Evolutionary conservation across 2,329 filamentous ascomycete species (phyloP).

Genomic region (Cladosporium sp.): DNA sequence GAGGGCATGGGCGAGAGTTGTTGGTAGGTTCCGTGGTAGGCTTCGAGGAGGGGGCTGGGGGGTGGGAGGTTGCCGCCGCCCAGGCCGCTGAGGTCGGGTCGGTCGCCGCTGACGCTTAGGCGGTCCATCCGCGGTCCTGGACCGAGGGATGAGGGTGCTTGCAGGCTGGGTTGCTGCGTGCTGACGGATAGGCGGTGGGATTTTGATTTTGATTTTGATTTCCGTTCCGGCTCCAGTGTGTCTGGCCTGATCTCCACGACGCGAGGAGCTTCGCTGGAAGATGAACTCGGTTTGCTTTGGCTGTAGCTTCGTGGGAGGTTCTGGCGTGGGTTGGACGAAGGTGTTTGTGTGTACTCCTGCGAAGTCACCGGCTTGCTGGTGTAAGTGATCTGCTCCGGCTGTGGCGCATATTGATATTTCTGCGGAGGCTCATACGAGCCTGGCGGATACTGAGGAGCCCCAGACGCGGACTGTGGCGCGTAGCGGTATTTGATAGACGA

Average conservation of each 20-base stretch:
- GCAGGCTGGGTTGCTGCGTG: conserved; percentile 14
- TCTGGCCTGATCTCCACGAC: conserved; percentile 42
- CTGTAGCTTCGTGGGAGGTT: conserved; percentile 19
- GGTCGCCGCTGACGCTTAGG: conserved; percentile 44
- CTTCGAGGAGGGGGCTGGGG: conserved; percentile 80
- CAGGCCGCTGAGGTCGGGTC: conserved; percentile 38
- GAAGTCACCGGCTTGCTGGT: conserved; percentile 33
- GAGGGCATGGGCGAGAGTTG: conserved; percentile 93
- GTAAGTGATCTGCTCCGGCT: conserved; percentile 40
- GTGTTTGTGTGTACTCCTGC: conserved; percentile 18
- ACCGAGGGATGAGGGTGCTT: conserved; percentile 21
- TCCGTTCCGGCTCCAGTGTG: conserved; percentile 17
- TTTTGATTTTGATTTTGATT: conserved; percentile 19
- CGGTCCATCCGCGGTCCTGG: conserved; percentile 41
- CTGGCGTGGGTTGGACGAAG: conserved; percentile 17
- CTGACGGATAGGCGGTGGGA: conserved; percentile 15
- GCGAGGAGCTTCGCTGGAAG: conserved; percentile 24
- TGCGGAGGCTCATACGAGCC: conserved; percentile 9
- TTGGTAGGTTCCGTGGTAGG: conserved; percentile 92
- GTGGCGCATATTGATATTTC: conserved; percentile 37
- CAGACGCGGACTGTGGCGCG: conserved; percentile 1
- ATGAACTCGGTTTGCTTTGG: conserved; percentile 17
- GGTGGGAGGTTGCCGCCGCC: conserved; percentile 53
- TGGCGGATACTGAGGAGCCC: conserved; percentile 21
- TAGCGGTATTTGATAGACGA: conserved; percentile 22